phyloP scores from a whole-genome alignment of 1,284 basidiomycete genomes.

The Fomes fomentarius region DNA sequence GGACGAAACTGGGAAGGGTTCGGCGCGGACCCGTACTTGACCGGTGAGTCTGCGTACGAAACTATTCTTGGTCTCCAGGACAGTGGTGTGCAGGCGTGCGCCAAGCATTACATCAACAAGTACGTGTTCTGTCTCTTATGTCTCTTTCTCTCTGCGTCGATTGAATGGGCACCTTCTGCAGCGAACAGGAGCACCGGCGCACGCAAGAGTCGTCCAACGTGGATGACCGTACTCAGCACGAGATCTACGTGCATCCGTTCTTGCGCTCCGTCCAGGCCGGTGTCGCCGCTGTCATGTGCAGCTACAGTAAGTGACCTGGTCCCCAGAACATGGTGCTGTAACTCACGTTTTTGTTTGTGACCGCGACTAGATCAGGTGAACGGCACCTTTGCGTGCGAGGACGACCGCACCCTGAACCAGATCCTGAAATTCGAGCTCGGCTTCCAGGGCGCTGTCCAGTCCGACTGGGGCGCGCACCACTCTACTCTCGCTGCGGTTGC shows the following conservation, averaged over 20 bases:
- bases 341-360: not conserved
- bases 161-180: slow-evolving; percentile 32
- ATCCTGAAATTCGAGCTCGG: slow-evolving; percentile 81
- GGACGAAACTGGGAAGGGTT: slow-evolving; percentile 91
- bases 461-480: slow-evolving; percentile 67
- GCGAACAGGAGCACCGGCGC: slow-evolving; percentile 70
- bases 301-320: slow-evolving; percentile 48
- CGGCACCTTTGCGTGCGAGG: slow-evolving; percentile 80
- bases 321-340: not conserved
- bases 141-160: no score
- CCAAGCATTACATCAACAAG: slow-evolving; percentile 81
- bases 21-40: slow-evolving; percentile 76
- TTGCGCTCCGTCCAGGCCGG: slow-evolving; percentile 77
- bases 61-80: slow-evolving; percentile 78
- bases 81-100: slow-evolving; percentile 75
- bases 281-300: slow-evolving; percentile 80
- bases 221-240: slow-evolving; percentile 79
- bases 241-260: slow-evolving; percentile 76
- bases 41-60: slow-evolving; percentile 73
- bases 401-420: slow-evolving; percentile 74
- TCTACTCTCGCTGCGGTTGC: slow-evolving; percentile 62
- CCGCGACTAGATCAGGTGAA: slow-evolving; percentile 65
- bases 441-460: slow-evolving; percentile 78
- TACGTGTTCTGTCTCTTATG: slow-evolving; percentile 35
- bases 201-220: slow-evolving; percentile 63